Conservation (phyloP, 306 rosid species). For the Ormosia emarginata region DNA sequence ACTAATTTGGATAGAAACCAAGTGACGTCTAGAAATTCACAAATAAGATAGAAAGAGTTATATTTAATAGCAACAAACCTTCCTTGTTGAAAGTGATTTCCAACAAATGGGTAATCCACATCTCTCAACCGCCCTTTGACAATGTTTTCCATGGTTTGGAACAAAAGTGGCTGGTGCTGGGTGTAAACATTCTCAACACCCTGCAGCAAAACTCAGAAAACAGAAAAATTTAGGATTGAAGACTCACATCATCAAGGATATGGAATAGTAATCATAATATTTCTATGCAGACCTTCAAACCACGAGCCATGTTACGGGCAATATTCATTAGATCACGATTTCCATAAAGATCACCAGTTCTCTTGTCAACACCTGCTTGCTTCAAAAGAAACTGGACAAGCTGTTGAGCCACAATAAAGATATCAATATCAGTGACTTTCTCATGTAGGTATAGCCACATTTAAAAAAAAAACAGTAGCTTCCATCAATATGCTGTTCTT, state of each 20-base stretch:
- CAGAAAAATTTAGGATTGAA: constrained; percentile 14
- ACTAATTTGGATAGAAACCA: constrained; percentile 18
- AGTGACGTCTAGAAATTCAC: neutral
- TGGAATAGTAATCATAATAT: constrained; percentile 10
- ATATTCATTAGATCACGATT: constrained; percentile 88
- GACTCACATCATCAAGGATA: constrained; percentile 17
- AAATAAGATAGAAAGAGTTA: constrained; percentile 1
- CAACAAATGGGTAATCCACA: constrained; percentile 80
- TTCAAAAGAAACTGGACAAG: constrained; percentile 93
- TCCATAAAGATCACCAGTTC: constrained; percentile 87
- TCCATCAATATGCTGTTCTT: neutral
- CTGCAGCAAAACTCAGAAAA: constrained; percentile 44
- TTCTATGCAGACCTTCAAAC: constrained; percentile 67
- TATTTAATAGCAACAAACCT: constrained; percentile 60
- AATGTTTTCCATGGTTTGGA: constrained; percentile 91
- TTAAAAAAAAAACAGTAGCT: neutral
- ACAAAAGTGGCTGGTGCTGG: constrained; percentile 87
- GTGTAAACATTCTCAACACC: constrained; percentile 93
- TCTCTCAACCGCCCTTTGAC: constrained; percentile 90
- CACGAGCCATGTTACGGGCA: constrained; percentile 99
- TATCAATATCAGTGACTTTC: constrained; percentile 36
- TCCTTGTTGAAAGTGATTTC: constrained; percentile 96
- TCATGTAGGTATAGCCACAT: neutral
- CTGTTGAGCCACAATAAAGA: constrained; percentile 50
- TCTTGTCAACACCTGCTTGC: constrained; percentile 95